phyloP scores from a whole-genome alignment of 2,329 filamentous ascomycete species.

The Pseudogymnoascus sp. region DNA sequence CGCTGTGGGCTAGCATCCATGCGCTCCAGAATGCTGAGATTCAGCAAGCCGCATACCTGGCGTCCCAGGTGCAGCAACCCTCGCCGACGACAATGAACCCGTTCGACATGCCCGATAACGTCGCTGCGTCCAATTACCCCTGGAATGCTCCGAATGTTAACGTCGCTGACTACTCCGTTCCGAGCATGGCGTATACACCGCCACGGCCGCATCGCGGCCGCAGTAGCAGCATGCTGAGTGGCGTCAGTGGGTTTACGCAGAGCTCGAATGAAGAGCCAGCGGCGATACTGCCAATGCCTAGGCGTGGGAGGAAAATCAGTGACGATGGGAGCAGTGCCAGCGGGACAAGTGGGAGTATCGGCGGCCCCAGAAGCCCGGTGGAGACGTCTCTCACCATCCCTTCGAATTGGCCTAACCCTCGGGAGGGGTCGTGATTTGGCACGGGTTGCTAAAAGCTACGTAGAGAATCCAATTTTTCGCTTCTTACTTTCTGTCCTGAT shows the following conservation, averaged over 20 bases:
- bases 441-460: not conserved
- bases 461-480: slow-evolving; percentile 1
- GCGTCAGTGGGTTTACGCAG: slow-evolving; percentile 60
- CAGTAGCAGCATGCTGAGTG: slow-evolving; percentile 61
- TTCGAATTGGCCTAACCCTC: slow-evolving; percentile 2
- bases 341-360: slow-evolving; percentile 34
- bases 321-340: slow-evolving; percentile 31
- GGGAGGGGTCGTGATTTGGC: not conserved
- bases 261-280: slow-evolving; percentile 44
- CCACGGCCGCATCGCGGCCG: slow-evolving; percentile 40
- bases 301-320: slow-evolving; percentile 28
- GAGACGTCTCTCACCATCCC: not conserved
- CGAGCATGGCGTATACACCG: slow-evolving; percentile 12
- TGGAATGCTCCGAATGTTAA: slow-evolving; percentile 11
- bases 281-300: slow-evolving; percentile 17
- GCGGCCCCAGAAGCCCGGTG: slow-evolving; percentile 46
- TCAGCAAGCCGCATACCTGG: slow-evolving; percentile 8
- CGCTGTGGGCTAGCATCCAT: slow-evolving; percentile 12
- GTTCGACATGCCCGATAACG: slow-evolving; percentile 9
- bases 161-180: slow-evolving; percentile 11
- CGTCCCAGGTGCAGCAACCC: not conserved
- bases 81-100: slow-evolving; percentile 5
- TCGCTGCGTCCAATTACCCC: slow-evolving; percentile 12
- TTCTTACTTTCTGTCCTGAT: not conserved
- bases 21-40: slow-evolving; percentile 10